phyloP scores from a whole-genome alignment of 441 rosid genomes.

The California macrophylla region DNA sequence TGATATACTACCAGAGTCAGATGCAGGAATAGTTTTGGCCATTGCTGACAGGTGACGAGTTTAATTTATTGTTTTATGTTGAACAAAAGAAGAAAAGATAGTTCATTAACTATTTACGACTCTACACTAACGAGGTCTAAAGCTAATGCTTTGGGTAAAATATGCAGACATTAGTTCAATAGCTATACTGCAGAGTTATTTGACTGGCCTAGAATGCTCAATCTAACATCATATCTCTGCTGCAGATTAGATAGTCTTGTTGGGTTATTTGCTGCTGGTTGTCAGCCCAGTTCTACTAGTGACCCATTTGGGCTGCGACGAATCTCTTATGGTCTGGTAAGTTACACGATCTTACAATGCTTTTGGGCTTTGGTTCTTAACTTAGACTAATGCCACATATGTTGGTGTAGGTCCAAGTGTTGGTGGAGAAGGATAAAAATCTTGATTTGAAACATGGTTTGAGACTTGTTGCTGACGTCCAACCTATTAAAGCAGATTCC shows the following conservation, averaged over 20 bases:
- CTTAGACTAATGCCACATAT: constrained; percentile 16
- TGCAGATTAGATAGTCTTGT: constrained; percentile 88
- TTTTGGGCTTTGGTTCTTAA: constrained; percentile 10
- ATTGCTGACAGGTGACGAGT: constrained; percentile 70
- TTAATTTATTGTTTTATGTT: background rate
- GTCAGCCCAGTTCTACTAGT: constrained; percentile 87
- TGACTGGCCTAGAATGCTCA: constrained; percentile 1
- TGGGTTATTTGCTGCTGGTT: constrained; percentile 93
- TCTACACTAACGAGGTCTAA: background rate
- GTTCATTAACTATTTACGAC: background rate
- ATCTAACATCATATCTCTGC: constrained; percentile 8
- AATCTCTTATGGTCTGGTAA: constrained; percentile 88
- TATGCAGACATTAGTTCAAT: background rate
- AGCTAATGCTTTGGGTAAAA: background rate
- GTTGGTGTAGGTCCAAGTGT: constrained; percentile 63
- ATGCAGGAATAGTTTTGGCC: constrained; percentile 79
- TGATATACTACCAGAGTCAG: constrained; percentile 72
- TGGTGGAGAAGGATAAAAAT: constrained; percentile 68
- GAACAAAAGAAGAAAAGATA: background rate
- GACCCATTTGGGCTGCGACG: constrained; percentile 94
- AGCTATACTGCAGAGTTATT: background rate
- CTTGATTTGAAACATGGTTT: constrained; percentile 54
- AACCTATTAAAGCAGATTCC: constrained; percentile 55
- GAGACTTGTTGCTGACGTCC: constrained; percentile 66
- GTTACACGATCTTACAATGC: constrained; percentile 24